Evolutionary conservation across 768 basidiomycete genomes (phyloP).

Genomic region (Boletus bicolor): DNA sequence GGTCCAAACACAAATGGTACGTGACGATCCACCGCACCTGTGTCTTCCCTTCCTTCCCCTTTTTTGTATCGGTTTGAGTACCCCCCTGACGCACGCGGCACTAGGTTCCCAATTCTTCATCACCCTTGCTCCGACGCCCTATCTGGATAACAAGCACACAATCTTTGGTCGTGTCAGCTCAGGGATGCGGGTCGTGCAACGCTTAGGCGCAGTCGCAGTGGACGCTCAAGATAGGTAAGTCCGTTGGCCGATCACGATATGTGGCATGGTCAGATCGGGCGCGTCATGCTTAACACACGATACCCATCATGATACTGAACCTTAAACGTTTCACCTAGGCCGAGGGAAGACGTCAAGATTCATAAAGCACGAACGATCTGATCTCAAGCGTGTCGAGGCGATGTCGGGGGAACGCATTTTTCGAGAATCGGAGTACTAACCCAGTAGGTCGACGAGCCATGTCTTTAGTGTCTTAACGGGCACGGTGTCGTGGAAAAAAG

Average conservation of each 20-base stretch:
- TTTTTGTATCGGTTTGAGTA: background rate
- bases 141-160: slow-evolving; percentile 80
- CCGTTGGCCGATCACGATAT: background rate
- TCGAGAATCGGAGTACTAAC: background rate
- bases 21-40: background rate
- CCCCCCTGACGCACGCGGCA: slow-evolving; percentile 12
- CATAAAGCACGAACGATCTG: slow-evolving; percentile 56
- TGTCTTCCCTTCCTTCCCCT: background rate
- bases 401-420: too few relatives aligned
- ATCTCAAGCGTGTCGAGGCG: background rate
- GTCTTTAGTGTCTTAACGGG: too few relatives aligned
- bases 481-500: too few relatives aligned
- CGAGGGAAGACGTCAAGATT: slow-evolving; percentile 84
- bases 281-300: background rate
- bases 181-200: slow-evolving; percentile 90
- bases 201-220: slow-evolving; percentile 86
- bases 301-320: background rate
- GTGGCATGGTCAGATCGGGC: background rate
- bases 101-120: slow-evolving; percentile 95
- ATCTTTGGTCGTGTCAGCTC: slow-evolving; percentile 88
- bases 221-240: slow-evolving; percentile 84
- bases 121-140: slow-evolving; percentile 79
- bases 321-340: slow-evolving; percentile 28
- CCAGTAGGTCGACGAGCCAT: too few relatives aligned
- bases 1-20: slow-evolving; percentile 88